Percentiles rank a stretch among this genome's conserved stretches.
Evolutionary conservation across 2,329 filamentous ascomycete species (phyloP).

Genomic region (Periglandula ipomoeae): DNA sequence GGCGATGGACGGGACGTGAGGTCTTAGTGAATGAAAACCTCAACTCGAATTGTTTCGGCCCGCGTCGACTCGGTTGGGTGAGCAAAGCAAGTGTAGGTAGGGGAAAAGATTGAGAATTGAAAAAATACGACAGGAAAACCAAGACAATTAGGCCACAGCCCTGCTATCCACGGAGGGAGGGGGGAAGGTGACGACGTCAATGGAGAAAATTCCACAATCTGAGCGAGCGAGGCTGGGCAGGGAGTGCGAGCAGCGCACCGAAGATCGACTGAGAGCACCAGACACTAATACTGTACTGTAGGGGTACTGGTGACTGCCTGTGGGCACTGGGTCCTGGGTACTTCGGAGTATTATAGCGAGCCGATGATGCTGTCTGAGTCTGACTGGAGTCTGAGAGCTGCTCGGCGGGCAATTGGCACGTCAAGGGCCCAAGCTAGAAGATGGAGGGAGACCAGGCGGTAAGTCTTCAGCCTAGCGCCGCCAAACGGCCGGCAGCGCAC

Average conservation of each 20-base stretch:
- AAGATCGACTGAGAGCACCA: slow-evolving; percentile 39
- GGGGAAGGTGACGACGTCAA: slow-evolving; percentile 3
- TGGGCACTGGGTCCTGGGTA: too few relatives aligned
- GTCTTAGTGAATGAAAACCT: neutral
- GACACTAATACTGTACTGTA: too few relatives aligned
- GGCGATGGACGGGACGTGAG: neutral
- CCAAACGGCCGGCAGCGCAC: too few relatives aligned
- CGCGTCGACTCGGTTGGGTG: neutral
- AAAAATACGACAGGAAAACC: neutral
- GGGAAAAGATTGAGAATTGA: neutral
- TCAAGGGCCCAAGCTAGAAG: too few relatives aligned
- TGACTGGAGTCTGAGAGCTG: too few relatives aligned
- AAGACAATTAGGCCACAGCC: slow-evolving; percentile 4
- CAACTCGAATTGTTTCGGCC: neutral
- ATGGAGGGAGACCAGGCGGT: too few relatives aligned
- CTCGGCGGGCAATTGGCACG: too few relatives aligned
- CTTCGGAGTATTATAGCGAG: too few relatives aligned
- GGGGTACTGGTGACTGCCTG: too few relatives aligned
- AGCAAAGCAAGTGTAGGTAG: neutral
- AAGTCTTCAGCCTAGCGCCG: too few relatives aligned
- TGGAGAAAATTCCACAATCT: slow-evolving; percentile 7
- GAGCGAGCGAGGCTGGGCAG: neutral
- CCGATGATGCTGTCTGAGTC: too few relatives aligned
- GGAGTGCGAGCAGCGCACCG: neutral
- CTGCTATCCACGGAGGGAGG: slow-evolving; percentile 2